Conservation (phyloP, 257 asterid species). For the Gentiana macrophylla region DNA sequence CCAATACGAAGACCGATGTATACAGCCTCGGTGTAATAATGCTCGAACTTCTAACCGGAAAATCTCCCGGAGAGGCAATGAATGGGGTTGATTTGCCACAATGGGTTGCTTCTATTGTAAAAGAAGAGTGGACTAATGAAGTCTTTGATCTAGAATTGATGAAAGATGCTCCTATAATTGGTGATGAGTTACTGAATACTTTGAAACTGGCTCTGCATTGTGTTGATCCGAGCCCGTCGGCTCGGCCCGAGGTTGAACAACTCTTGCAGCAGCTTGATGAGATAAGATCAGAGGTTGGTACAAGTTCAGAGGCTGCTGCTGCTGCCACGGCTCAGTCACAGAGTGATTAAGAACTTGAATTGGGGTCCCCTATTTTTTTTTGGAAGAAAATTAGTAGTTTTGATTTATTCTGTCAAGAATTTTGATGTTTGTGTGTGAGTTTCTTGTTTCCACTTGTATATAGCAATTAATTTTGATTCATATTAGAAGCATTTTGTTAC, state of each 20-base stretch:
- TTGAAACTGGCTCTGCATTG: conserved; percentile 86
- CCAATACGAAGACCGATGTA: conserved; percentile 76
- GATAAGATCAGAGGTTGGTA: conserved; percentile 54
- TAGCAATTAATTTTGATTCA: neutral
- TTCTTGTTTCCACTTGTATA: conserved; percentile 6
- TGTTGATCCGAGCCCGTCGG: conserved; percentile 75
- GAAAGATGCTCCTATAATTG: conserved; percentile 79
- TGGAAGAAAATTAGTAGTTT: conserved; percentile 2
- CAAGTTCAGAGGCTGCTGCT: conserved; percentile 52
- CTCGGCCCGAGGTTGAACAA: conserved; percentile 73
- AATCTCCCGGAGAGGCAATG: conserved; percentile 80
- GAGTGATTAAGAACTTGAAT: conserved; percentile 23
- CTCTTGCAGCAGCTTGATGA: conserved; percentile 78
- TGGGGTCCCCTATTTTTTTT: neutral
- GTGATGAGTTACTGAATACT: conserved; percentile 76
- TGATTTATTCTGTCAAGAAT: conserved; percentile 72
- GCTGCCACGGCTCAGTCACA: conserved; percentile 29
- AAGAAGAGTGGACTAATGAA: conserved; percentile 97
- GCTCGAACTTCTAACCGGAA: conserved; percentile 83
- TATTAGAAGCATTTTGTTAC: neutral
- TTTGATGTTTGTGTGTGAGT: conserved; percentile 5
- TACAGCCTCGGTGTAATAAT: conserved; percentile 89
- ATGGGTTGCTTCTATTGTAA: conserved; percentile 94
- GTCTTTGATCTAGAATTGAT: conserved; percentile 85
- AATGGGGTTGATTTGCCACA: conserved; percentile 74